phyloP scores from a whole-genome alignment of 345 rosid species.

The Viola odorata region DNA sequence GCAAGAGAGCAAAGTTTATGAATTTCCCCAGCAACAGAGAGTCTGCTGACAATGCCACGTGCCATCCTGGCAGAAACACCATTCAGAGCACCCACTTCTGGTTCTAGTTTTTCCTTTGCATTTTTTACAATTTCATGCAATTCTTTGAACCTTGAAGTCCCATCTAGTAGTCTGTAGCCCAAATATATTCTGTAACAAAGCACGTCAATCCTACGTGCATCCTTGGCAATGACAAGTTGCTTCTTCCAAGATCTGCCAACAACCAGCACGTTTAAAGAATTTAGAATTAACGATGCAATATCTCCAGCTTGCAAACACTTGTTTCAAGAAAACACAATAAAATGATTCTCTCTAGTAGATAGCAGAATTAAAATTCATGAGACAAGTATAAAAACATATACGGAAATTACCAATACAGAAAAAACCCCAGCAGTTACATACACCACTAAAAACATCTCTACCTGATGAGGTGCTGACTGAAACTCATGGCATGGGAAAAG shows the following conservation, averaged over 20 bases:
- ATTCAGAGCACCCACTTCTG: conserved; percentile 73
- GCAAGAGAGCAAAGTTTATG: conserved; percentile 75
- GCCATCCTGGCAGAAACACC: conserved; percentile 68
- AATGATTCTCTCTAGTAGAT: neutral
- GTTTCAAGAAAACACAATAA: conserved; percentile 4
- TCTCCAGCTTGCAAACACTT: no score
- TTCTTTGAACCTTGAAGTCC: conserved; percentile 64
- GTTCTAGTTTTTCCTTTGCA: conserved; percentile 72
- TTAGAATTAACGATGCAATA: no score
- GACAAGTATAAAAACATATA: neutral
- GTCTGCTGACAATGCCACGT: conserved; percentile 86
- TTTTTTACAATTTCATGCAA: conserved; percentile 58
- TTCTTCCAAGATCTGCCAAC: conserved; percentile 82
- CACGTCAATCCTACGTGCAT: conserved; percentile 82
- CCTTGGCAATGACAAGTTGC: conserved; percentile 76
- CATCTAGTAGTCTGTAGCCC: conserved; percentile 70
- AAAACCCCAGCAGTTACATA: conserved; percentile 7
- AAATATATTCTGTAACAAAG: conserved; percentile 78
- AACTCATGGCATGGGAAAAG: neutral
- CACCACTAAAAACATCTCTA: neutral
- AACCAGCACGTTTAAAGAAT: neutral
- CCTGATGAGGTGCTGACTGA: neutral
- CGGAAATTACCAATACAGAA: neutral
- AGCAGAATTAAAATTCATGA: no score
- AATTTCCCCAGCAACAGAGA: conserved; percentile 64